A percentile compares a stretch with the other conserved stretches of the same genome.
Conservation (phyloP, 2,329 filamentous ascomycete genomes). For the Pseudogymnoascus sp. region DNA sequence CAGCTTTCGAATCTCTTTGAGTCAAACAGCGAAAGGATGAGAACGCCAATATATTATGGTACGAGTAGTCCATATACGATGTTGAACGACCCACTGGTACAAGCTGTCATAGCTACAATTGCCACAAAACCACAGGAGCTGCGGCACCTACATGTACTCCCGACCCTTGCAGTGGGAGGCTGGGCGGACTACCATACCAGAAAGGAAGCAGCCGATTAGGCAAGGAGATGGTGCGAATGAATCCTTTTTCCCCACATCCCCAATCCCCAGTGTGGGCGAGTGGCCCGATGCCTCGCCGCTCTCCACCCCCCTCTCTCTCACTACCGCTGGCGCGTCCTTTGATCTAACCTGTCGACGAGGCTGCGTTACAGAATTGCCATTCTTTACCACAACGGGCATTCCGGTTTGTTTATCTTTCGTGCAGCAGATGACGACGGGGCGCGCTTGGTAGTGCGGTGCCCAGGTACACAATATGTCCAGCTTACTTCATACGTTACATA, state of each 20-base stretch:
- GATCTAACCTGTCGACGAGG: not conserved
- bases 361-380: not conserved
- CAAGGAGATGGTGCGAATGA: not conserved
- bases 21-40: not conserved
- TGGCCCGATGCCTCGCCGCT: not conserved
- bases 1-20: not conserved
- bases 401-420: not conserved
- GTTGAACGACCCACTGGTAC: not conserved
- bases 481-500: not conserved
- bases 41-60: not conserved
- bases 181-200: not conserved
- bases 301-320: not conserved
- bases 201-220: not conserved
- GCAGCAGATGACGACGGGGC: not conserved
- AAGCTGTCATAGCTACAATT: not conserved
- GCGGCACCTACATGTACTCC: not conserved
- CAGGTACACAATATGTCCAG: not conserved
- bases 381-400: not conserved
- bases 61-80: not conserved
- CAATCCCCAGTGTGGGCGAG: not conserved
- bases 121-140: not conserved
- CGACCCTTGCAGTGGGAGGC: not conserved
- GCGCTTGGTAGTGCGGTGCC: not conserved
- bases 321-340: not conserved
- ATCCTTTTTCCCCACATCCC: not conserved